Conservation (phyloP, 371 early-diverging fungal genomes). For the Mucor irregularis region DNA sequence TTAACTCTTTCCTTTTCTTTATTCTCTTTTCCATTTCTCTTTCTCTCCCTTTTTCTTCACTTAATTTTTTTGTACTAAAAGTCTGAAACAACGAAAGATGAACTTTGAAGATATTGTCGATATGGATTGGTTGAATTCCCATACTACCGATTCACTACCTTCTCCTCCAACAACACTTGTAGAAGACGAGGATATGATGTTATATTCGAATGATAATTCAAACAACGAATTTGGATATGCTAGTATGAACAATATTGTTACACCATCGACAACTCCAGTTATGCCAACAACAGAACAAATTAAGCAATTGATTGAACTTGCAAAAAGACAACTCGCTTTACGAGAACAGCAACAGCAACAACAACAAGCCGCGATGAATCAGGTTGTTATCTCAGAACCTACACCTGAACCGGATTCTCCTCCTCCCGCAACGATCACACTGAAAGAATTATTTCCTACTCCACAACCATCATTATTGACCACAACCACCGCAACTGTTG, state of each 20-base stretch:
- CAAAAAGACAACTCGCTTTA: slow-evolving; percentile 34
- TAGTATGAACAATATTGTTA: not conserved
- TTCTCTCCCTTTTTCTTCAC: slow-evolving; percentile 5
- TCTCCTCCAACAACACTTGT: slow-evolving; percentile 12
- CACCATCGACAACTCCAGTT: not conserved
- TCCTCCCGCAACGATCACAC: not conserved
- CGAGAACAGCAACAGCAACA: slow-evolving; percentile 19
- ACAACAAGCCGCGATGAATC: not conserved
- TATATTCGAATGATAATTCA: not conserved
- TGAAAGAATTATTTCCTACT: not conserved
- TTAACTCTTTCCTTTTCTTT: no score
- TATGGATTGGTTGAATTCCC: slow-evolving; percentile 40
- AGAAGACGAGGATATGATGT: slow-evolving; percentile 8
- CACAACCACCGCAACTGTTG: slow-evolving; percentile 18
- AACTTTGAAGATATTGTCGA: slow-evolving; percentile 42
- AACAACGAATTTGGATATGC: not conserved
- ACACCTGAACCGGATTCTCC: slow-evolving; percentile 20
- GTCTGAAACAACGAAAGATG: slow-evolving; percentile 19
- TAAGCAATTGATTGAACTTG: slow-evolving; percentile 34
- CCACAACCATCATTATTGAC: no score
- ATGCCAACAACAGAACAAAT: slow-evolving; percentile 37
- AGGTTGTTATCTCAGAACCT: slow-evolving; percentile 1
- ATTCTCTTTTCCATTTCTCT: not conserved
- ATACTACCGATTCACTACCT: slow-evolving; percentile 19
- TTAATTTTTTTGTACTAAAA: not conserved